Evolutionary conservation across 768 basidiomycete genomes (phyloP), one percentile per base, ranked within the genome.

Genomic region (Hericium rajendrae): DNA sequence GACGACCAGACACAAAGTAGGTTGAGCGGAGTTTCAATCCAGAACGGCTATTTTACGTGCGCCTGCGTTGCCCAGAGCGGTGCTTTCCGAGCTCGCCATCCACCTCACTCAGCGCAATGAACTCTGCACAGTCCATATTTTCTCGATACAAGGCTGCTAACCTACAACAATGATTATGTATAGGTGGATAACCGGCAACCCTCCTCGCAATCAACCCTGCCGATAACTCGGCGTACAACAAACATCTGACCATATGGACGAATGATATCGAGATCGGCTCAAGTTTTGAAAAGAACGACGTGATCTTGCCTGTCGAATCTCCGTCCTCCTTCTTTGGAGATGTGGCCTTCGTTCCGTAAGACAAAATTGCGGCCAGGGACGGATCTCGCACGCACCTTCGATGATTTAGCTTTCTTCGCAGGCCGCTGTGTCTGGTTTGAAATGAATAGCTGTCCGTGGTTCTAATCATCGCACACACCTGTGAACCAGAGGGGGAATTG

Each of bases 201-300:
- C 32, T 32, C 32, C 32, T 32, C 32, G 32, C 8, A 32, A 8
- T 32, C 32, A 10, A 6, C 32, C 32, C 5, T 32, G 32, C 32
- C 32, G 32, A 32, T 32, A 32, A 32, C 8, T 32, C 32, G 32
- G 32, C 32, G 32, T 32, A 32, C 32, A 32, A 32, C 32, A 32
- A 32, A 32, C 32, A 46, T 46, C n/a, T 46, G 43, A 46, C 43
- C 43, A 46, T 46, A 32, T 32, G 32, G n/a, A 20, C 43, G 11
- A 46, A 15, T 46, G 43, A 10, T 20, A 10, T 46, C 43, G 43
- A 20, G 20, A 46, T 46, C 43, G 43, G 49, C 16, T n/a, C 39
- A 41, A 2, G 50, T 20, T 43, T 58, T 60, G 40, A n/a, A 37
- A 62, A 62, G 52, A 62, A 62, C n/a, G 62, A 57, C 6, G 62